phyloP scores from a whole-genome alignment of 192 early-diverging fungal genomes.

The Linderina pennispora region DNA sequence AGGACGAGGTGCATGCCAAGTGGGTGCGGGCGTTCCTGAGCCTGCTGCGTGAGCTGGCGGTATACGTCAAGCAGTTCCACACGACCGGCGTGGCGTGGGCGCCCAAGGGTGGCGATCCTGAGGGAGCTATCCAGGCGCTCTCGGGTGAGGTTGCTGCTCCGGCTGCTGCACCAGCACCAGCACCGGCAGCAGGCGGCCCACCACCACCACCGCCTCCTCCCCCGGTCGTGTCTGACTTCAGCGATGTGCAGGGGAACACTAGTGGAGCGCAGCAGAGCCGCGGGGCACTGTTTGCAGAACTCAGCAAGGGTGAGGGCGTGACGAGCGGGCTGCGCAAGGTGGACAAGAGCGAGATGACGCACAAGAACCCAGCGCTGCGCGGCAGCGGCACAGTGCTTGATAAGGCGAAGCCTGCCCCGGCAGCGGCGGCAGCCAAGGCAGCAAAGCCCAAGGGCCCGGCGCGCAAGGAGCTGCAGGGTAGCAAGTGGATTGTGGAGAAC shows the following conservation, averaged over 20 bases:
- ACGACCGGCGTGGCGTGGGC: slow-evolving; percentile 92
- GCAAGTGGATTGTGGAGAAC: slow-evolving; percentile 96
- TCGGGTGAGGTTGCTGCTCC: slow-evolving; percentile 37
- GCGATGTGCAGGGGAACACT: not conserved
- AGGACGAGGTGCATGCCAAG: slow-evolving; percentile 76
- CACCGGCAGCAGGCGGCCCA: slow-evolving; percentile 40
- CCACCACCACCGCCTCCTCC: slow-evolving; percentile 60
- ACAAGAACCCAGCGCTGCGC: slow-evolving; percentile 93
- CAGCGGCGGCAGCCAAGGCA: slow-evolving; percentile 1
- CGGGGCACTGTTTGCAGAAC: slow-evolving; percentile 71
- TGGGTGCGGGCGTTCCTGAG: slow-evolving; percentile 73
- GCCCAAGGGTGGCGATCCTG: slow-evolving; percentile 58
- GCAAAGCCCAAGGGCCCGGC: slow-evolving; percentile 48
- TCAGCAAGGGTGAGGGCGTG: slow-evolving; percentile 73
- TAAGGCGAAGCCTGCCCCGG: slow-evolving; percentile 1
- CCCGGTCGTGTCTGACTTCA: slow-evolving; percentile 3
- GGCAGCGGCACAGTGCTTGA: slow-evolving; percentile 52
- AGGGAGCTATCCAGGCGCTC: slow-evolving; percentile 16
- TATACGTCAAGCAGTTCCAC: slow-evolving; percentile 85
- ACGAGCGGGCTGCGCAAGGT: slow-evolving; percentile 88
- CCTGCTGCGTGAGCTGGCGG: slow-evolving; percentile 68
- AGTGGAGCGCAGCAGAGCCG: not conserved
- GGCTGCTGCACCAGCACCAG: slow-evolving; percentile 27
- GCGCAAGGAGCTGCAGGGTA: slow-evolving; percentile 74
- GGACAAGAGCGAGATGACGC: slow-evolving; percentile 93